phyloP scores from a whole-genome alignment of 1,284 basidiomycete genomes.

The Marasmius oreades region DNA sequence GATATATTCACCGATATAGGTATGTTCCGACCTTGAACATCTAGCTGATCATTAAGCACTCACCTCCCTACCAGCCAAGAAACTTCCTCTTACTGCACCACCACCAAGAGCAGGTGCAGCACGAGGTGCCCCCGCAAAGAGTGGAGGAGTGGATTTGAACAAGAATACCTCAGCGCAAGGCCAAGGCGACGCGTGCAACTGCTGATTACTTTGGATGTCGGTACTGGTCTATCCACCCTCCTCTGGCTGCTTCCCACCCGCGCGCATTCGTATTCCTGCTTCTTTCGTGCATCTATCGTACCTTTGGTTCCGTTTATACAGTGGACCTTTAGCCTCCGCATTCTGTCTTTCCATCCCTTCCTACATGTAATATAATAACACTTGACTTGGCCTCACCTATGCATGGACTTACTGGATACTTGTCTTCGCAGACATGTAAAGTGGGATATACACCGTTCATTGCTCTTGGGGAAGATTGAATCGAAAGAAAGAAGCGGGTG shows the following conservation, averaged over 20 bases:
- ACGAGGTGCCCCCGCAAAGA: constrained; percentile 44
- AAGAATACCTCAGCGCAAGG: constrained; percentile 45
- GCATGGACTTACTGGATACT: not conserved
- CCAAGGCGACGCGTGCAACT: constrained; percentile 70
- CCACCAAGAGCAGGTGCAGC: constrained; percentile 51
- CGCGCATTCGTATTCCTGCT: not conserved
- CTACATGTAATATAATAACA: not conserved
- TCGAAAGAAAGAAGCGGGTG: too few species aligned
- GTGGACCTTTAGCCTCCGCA: not conserved
- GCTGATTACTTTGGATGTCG: constrained; percentile 36
- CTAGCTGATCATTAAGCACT: constrained; percentile 11
- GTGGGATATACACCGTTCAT: too few species aligned
- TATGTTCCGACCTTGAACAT: constrained; percentile 32
- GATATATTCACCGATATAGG: constrained; percentile 89
- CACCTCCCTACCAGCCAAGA: constrained; percentile 58
- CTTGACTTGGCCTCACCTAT: not conserved
- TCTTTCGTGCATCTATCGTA: not conserved
- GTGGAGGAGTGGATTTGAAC: constrained; percentile 73
- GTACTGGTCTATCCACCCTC: constrained; percentile 3
- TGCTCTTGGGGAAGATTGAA: too few species aligned
- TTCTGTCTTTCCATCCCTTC: not conserved
- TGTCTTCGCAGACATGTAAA: too few species aligned
- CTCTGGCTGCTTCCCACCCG: constrained; percentile 6
- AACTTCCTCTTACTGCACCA: constrained; percentile 72
- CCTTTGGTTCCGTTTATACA: not conserved